A percentile compares a stretch with the other conserved stretches of the same genome.
These are phyloP conservation scores for Neurospora sp. DNA, from an alignment of 495 filamentous ascomycete species.

Conservation along the genomic window DNA sequence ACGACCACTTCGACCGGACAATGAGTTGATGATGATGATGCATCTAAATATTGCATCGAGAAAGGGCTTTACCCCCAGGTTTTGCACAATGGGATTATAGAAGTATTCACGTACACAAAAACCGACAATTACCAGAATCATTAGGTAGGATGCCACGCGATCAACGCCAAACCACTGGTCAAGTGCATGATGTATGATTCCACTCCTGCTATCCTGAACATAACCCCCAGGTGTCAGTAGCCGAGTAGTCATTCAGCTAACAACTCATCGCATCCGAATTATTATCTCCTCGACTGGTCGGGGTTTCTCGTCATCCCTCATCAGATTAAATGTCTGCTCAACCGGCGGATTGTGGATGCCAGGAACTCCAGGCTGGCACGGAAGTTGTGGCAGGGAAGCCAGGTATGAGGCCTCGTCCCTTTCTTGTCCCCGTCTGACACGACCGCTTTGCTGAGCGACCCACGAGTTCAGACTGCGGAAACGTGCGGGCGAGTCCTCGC, in stretches of 20 bases:
- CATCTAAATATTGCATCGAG: too few relatives aligned
- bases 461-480: constrained; percentile 50
- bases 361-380: constrained; percentile 18
- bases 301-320: constrained; percentile 24
- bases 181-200: neutral
- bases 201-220: neutral
- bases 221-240: neutral
- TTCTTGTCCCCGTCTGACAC: constrained; percentile 26
- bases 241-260: neutral
- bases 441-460: constrained; percentile 49
- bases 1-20: too few relatives aligned
- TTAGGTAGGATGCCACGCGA: neutral
- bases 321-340: constrained; percentile 24
- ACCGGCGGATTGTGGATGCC: constrained; percentile 23
- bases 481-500: constrained; percentile 38
- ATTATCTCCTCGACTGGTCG: constrained; percentile 13
- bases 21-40: too few relatives aligned
- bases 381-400: constrained; percentile 16
- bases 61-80: too few relatives aligned
- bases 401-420: constrained; percentile 13
- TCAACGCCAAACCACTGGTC: neutral
- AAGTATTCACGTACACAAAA: too few relatives aligned
- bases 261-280: neutral
- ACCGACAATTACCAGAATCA: too few relatives aligned
- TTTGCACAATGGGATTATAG: too few relatives aligned